A percentile compares a stretch with the other conserved stretches of the same genome.
These are phyloP conservation scores for Pleurotus eryngii DNA, from an alignment of 768 basidiomycete species.

Conservation along the genomic window DNA sequence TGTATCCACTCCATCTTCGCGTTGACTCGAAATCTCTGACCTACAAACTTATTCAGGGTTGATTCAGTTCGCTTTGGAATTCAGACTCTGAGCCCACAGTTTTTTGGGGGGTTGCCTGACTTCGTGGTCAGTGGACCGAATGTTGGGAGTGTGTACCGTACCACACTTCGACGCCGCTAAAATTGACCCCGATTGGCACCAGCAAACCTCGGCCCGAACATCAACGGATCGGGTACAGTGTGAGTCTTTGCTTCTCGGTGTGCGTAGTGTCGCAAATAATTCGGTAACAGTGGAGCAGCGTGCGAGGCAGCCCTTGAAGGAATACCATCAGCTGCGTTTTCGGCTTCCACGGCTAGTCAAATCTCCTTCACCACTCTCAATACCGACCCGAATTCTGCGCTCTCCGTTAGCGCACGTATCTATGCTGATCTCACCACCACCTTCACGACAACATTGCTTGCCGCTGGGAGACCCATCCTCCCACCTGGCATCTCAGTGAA, in stretches of 20 bases:
- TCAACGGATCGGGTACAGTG: constrained; percentile 24
- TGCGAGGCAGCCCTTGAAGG: constrained; percentile 31
- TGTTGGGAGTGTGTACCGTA: constrained; percentile 10
- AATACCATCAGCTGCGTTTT: constrained; percentile 34
- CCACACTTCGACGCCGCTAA: background rate
- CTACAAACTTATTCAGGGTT: constrained; percentile 13
- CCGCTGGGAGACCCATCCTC: constrained; percentile 20
- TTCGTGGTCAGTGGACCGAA: constrained; percentile 31
- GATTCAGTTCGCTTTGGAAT: constrained; percentile 27
- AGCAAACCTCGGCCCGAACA: constrained; percentile 19
- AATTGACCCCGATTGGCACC: background rate
- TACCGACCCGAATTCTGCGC: constrained; percentile 6
- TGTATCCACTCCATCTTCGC: background rate
- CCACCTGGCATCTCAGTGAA: constrained; percentile 28
- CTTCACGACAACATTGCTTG: constrained; percentile 17
- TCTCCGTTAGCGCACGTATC: constrained; percentile 9
- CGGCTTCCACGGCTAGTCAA: constrained; percentile 18
- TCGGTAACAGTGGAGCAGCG: constrained; percentile 30
- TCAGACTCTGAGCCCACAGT: constrained; percentile 23
- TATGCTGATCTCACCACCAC: constrained; percentile 16
- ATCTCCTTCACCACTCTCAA: constrained; percentile 19
- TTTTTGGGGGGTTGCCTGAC: constrained; percentile 24
- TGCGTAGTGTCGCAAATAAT: background rate
- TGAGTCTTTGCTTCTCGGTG: background rate
- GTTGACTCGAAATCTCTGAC: too few relatives aligned